Evolutionary conservation across 1,284 basidiomycete genomes (phyloP).

Genomic region (Papiliotrema nemorosa): DNA sequence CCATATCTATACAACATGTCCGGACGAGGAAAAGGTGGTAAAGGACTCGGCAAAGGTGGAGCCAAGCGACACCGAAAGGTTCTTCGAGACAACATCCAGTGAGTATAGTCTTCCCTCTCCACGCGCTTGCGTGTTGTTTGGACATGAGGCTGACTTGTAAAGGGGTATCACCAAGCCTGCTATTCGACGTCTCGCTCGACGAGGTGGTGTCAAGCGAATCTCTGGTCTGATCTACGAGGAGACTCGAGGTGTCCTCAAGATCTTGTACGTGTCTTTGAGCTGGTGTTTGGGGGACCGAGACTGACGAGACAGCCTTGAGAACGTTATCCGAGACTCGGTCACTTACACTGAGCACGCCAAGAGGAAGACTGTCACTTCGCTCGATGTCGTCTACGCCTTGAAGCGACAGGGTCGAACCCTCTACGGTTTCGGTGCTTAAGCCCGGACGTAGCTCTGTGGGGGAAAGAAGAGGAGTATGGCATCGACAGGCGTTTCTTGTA

Average conservation of each 20-base stretch:
- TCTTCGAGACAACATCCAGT: conserved; percentile 78
- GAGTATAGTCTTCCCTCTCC: conserved; percentile 33
- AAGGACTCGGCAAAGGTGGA: conserved; percentile 80
- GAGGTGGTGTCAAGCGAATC: conserved; percentile 94
- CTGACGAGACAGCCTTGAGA: conserved; percentile 36
- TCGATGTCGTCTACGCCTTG: conserved; percentile 75
- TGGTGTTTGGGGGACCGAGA: not conserved
- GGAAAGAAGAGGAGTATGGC: too few relatives aligned
- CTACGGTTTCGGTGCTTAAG: conserved; percentile 71
- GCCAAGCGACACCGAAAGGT: conserved; percentile 85
- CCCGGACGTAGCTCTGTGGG: too few relatives aligned
- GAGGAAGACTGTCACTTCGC: conserved; percentile 78
- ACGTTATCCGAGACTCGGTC: conserved; percentile 81
- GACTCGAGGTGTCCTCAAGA: conserved; percentile 79
- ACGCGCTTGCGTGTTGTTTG: too few relatives aligned
- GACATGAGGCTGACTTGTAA: too few relatives aligned
- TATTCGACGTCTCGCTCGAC: conserved; percentile 88
- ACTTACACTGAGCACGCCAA: conserved; percentile 93
- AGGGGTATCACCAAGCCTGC: conserved; percentile 79
- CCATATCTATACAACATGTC: too few relatives aligned
- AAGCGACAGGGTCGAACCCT: conserved; percentile 83
- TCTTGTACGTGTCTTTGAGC: conserved; percentile 50
- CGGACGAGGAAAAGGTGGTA: conserved; percentile 49
- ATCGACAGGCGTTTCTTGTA: too few relatives aligned
- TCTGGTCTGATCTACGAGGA: conserved; percentile 90